Percentiles rank a stretch among this genome's conserved stretches.
Conservation (phyloP, 2,329 filamentous ascomycete genomes). For the Colletotrichum caudatum region DNA sequence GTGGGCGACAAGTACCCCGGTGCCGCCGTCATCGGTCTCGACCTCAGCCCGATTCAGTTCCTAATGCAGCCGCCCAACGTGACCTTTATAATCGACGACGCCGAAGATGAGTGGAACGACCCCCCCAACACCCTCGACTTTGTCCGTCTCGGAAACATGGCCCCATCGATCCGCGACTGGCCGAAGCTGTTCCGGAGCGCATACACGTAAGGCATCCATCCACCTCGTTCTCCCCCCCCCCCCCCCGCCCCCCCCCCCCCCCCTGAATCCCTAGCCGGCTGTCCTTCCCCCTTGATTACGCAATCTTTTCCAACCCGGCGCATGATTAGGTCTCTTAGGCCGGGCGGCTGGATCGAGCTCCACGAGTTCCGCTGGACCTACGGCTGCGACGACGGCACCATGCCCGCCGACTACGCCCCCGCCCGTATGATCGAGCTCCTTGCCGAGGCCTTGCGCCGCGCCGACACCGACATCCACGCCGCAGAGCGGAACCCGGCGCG, state of each 20-base stretch:
- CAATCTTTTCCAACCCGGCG: slow-evolving; percentile 62
- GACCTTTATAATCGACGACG: slow-evolving; percentile 79
- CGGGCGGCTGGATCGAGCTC: slow-evolving; percentile 67
- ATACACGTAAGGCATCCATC: slow-evolving; percentile 60
- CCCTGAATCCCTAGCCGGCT: too few species aligned
- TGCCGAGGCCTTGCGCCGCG: slow-evolving; percentile 45
- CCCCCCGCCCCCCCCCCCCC: too few species aligned
- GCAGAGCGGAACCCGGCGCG: slow-evolving; percentile 55
- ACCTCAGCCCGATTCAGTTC: slow-evolving; percentile 76
- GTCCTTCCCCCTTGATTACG: slow-evolving; percentile 56
- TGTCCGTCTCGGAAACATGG: slow-evolving; percentile 70
- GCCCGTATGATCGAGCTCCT: slow-evolving; percentile 23
- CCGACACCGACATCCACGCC: slow-evolving; percentile 55
- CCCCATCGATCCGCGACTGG: slow-evolving; percentile 54
- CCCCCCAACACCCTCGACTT: slow-evolving; percentile 63
- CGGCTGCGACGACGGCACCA: slow-evolving; percentile 61
- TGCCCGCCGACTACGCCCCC: slow-evolving; percentile 52
- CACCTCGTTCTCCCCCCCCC: slow-evolving; percentile 50
- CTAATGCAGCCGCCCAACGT: slow-evolving; percentile 77
- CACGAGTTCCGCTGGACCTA: slow-evolving; percentile 59
- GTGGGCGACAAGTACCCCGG: slow-evolving; percentile 72
- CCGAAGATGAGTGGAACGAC: slow-evolving; percentile 58
- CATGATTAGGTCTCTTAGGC: slow-evolving; percentile 53
- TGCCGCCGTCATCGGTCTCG: slow-evolving; percentile 70
- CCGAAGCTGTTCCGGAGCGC: slow-evolving; percentile 67